Evolutionary conservation across 2,329 filamentous ascomycete species (phyloP).

Genomic region (Chaetomiaceae sp.): DNA sequence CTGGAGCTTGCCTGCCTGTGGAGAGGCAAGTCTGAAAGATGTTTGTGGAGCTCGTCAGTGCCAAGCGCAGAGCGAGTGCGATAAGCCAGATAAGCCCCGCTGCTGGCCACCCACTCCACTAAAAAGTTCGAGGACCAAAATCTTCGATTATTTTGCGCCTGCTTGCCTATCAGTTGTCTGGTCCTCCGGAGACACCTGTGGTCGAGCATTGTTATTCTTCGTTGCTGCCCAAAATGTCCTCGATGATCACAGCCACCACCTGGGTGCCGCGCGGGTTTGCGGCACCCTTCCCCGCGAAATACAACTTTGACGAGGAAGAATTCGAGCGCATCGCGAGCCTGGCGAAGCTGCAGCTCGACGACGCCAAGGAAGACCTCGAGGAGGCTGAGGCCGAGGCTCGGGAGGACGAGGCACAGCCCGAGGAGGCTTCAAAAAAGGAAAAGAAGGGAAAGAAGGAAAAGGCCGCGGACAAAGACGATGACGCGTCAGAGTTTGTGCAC

Average conservation of each 20-base stretch:
- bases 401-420: constrained; percentile 28
- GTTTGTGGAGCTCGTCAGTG: neutral
- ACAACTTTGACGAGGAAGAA: constrained; percentile 70
- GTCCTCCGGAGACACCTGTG: neutral
- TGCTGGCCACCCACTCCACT: constrained; percentile 27
- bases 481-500: constrained; percentile 39
- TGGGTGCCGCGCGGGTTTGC: constrained; percentile 76
- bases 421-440: constrained; percentile 19
- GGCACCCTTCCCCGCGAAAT: constrained; percentile 69
- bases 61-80: constrained; percentile 2
- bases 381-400: constrained; percentile 57
- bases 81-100: constrained; percentile 37
- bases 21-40: no score
- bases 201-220: no score
- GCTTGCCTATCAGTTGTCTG: neutral
- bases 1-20: no score
- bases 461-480: constrained; percentile 30
- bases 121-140: constrained; percentile 32
- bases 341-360: constrained; percentile 77
- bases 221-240: constrained; percentile 41
- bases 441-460: constrained; percentile 28
- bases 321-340: constrained; percentile 70
- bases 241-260: constrained; percentile 71
- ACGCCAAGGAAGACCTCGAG: constrained; percentile 81
- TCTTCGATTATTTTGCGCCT: constrained; percentile 26